Evolutionary conservation across 2,329 filamentous ascomycete genomes (phyloP).

Genomic region (Elsinoe arachidis): DNA sequence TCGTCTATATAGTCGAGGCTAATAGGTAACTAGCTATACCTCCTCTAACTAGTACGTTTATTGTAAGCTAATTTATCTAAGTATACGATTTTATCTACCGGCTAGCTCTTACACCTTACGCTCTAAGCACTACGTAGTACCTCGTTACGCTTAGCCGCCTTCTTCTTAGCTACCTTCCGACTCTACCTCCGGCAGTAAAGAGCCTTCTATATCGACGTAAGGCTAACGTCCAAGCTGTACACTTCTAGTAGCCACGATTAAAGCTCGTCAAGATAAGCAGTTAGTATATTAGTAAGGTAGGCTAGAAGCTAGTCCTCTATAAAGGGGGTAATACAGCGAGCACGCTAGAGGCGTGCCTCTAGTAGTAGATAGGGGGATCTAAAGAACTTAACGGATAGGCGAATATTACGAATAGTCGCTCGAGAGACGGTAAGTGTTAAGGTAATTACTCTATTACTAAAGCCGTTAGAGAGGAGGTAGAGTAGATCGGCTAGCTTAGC

Average conservation of each 20-base stretch:
- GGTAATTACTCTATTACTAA: background rate
- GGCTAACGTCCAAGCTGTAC: background rate
- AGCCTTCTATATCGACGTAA: background rate
- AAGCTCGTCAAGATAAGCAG: background rate
- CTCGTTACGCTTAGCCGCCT: background rate
- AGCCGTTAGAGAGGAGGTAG: background rate
- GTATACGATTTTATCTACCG: background rate
- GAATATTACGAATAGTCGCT: background rate
- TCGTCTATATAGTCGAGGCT: background rate
- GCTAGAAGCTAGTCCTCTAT: background rate
- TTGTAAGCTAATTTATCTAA: background rate
- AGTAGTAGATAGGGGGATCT: background rate
- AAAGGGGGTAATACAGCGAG: background rate
- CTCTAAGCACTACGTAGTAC: background rate
- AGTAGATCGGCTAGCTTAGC: background rate
- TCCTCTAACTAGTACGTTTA: background rate
- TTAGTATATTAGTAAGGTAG: background rate
- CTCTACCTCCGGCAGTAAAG: background rate
- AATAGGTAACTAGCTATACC: background rate
- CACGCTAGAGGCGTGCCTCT: background rate
- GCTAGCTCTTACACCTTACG: background rate
- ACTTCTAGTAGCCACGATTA: background rate
- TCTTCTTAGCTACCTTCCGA: background rate
- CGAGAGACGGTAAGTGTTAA: background rate
- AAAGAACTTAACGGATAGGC: background rate